Evolutionary conservation across 371 early-diverging fungal species (phyloP), one percentile per base, ranked within the genome.

Genomic region (Mucor indicus): DNA sequence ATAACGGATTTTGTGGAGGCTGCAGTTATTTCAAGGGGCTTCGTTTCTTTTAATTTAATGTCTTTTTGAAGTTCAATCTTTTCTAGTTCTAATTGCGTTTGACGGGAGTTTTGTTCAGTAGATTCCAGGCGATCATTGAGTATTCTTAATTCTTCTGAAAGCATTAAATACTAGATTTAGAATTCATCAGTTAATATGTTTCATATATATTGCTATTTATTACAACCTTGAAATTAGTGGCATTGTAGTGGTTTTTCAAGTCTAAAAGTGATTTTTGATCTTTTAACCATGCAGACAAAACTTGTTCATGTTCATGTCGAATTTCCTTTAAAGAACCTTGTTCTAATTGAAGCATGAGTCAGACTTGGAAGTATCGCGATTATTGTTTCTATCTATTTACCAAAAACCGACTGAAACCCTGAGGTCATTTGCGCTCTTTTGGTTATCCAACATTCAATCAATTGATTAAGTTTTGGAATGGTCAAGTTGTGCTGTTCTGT

Each of bases 141-240:
- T 6, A 53, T 13, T 38, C 50, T 48, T 4, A 53, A 37, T 39
- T 62, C 62, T 48, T 53, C 62, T 17, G 53, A 44, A 10, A 62
- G 22, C 19, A 53, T 6, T n/a, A 62, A 24, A 38, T 43, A 50
- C 62, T 62, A 29, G 20, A 33, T 9, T 33, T 33, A 33, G 9
- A 33, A 33, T 33, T 2, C 10, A 20, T 12, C 30, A 3, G 32
- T 15, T 29, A 47, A 8, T 7, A 35, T 43, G 17, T 11, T 13
- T 32, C 11, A 11, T 5, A 16, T 8, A 22, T 12, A 44, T 8
- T 32, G 13, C 6, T 15, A 23, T 33, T 15, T 9, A 0, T 17
- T 13, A 17, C 23, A 45, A 59, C 60, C 38, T 53, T 54, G 4
- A 59, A 59, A 22, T 54, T 47, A 21, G 50, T 35, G n/a, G 15